phyloP scores from a whole-genome alignment of 2,329 filamentous ascomycete species.

The Dactylonectria macrodidyma region DNA sequence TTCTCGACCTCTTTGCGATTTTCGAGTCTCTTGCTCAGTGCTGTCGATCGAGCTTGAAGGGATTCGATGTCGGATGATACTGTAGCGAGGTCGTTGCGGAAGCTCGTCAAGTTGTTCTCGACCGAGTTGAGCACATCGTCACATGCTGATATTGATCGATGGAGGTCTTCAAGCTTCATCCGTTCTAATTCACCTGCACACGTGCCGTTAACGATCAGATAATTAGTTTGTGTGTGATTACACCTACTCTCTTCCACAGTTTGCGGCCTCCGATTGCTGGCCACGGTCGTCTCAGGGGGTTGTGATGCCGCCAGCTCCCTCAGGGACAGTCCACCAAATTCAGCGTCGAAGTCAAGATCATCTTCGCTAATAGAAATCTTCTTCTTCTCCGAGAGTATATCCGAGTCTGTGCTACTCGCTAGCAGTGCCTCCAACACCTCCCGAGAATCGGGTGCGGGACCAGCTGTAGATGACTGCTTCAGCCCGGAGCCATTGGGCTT shows the following conservation, averaged over 20 bases:
- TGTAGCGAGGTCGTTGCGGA: conserved; percentile 91
- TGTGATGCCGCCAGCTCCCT: conserved; percentile 74
- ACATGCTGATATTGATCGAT: conserved; percentile 89
- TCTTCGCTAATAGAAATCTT: conserved; percentile 57
- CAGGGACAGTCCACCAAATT: conserved; percentile 85
- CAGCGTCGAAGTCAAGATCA: conserved; percentile 77
- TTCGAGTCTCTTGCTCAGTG: conserved; percentile 86
- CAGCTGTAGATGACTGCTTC: conserved; percentile 68
- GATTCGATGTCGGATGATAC: conserved; percentile 97
- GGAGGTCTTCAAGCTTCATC: conserved; percentile 89
- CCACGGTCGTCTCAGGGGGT: conserved; percentile 35
- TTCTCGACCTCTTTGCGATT: conserved; percentile 93
- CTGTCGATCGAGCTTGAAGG: conserved; percentile 87
- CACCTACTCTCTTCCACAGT: conserved; percentile 80
- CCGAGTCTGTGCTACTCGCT: conserved; percentile 43
- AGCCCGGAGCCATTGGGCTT: conserved; percentile 78
- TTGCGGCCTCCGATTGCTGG: conserved; percentile 66
- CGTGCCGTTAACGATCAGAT: background rate
- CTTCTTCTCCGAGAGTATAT: conserved; percentile 26
- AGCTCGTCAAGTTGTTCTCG: conserved; percentile 91
- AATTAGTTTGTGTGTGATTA: background rate
- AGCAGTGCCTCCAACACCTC: conserved; percentile 74
- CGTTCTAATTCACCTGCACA: conserved; percentile 81
- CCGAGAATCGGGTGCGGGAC: conserved; percentile 77
- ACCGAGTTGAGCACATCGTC: conserved; percentile 95